phyloP scores from a whole-genome alignment of 2,329 filamentous ascomycete genomes.

The Diaporthe citriasiana region DNA sequence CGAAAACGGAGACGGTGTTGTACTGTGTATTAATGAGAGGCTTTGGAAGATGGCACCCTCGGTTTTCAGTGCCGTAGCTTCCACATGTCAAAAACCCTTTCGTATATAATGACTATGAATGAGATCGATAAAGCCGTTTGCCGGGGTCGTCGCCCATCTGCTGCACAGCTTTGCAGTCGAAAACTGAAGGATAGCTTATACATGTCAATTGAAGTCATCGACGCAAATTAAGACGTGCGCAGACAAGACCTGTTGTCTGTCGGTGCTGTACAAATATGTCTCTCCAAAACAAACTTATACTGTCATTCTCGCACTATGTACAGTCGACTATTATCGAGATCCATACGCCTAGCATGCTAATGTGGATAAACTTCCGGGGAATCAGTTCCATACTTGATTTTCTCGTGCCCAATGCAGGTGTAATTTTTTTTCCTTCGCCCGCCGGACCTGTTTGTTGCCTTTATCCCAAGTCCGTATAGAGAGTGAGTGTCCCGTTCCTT shows the following conservation, averaged over 20 bases:
- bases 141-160: not conserved
- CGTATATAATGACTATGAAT: not conserved
- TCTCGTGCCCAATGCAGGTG: conserved; percentile 16
- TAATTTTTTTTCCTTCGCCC: not conserved
- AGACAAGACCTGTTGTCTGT: too few species aligned
- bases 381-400: conserved; percentile 22
- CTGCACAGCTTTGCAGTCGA: not conserved
- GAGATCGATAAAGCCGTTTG: not conserved
- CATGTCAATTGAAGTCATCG: too few species aligned
- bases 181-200: too few species aligned
- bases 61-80: conserved; percentile 4
- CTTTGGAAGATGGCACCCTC: not conserved
- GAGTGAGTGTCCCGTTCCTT: not conserved
- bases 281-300: not conserved
- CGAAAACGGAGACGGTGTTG: conserved; percentile 16
- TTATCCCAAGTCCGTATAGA: not conserved
- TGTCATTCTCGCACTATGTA: conserved; percentile 27
- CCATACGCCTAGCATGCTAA: conserved; percentile 38
- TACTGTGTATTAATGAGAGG: not conserved
- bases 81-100: not conserved
- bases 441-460: not conserved
- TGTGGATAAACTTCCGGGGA: conserved; percentile 31
- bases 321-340: conserved; percentile 32
- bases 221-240: too few species aligned
- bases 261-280: too few species aligned